Conservation (phyloP, 768 basidiomycete species). For the Agaricus bisporus region DNA sequence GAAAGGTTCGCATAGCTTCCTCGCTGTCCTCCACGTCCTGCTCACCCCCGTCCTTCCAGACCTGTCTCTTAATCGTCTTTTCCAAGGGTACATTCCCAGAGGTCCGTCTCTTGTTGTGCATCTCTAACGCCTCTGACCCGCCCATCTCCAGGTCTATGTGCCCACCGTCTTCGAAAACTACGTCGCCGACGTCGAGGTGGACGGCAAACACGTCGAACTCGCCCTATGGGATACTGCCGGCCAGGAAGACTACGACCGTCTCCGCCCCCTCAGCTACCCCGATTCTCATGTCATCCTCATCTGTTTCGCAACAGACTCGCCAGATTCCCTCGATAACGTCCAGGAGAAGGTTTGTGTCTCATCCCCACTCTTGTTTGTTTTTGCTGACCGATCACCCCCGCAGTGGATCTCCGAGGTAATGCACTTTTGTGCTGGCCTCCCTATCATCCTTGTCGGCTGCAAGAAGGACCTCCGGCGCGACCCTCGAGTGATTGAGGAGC, state of each 20-base stretch:
- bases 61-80: conserved; percentile 93
- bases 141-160: conserved; percentile 77
- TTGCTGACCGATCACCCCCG: conserved; percentile 4
- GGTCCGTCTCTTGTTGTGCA: conserved; percentile 36
- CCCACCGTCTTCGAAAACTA: conserved; percentile 99
- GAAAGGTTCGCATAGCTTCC: conserved; percentile 53
- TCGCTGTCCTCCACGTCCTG: conserved; percentile 1
- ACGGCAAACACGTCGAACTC: conserved; percentile 96
- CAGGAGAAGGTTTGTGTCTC: conserved; percentile 86
- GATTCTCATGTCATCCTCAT: conserved; percentile 99
- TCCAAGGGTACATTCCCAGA: conserved; percentile 96
- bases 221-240: conserved; percentile 99
- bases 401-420: conserved; percentile 99
- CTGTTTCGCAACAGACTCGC: conserved; percentile 97
- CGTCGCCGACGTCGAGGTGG: conserved; percentile 97
- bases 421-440: conserved; percentile 93
- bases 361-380: background rate
- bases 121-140: background rate
- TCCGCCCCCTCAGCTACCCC: conserved; percentile 95
- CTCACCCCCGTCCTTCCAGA: conserved; percentile 34
- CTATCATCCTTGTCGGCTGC: conserved; percentile 96
- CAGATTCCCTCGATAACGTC: conserved; percentile 98
- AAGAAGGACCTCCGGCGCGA: conserved; percentile 98
- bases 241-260: conserved; percentile 98
- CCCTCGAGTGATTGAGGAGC: conserved; percentile 87